Evolutionary conservation across 768 basidiomycete species (phyloP).

Genomic region (Tephrocybe sp.): DNA sequence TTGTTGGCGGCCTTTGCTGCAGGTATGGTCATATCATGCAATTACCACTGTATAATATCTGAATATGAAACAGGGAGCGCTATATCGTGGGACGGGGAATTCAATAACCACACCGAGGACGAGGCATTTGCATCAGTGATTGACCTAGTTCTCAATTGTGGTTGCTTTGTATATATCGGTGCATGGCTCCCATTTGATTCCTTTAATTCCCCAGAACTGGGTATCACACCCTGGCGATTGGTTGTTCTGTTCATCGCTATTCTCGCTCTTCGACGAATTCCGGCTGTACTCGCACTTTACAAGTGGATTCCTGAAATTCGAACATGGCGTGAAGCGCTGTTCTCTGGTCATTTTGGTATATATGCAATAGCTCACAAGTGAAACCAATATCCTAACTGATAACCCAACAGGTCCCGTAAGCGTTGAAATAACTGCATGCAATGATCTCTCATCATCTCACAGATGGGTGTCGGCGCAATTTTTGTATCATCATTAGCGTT

Average conservation of each 20-base stretch:
- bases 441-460: constrained; percentile 2
- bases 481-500: constrained; percentile 81
- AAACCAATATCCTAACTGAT: neutral
- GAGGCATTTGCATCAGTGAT: constrained; percentile 89
- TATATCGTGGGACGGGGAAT: constrained; percentile 88
- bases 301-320: constrained; percentile 84
- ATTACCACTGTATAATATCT: constrained; percentile 11
- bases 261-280: constrained; percentile 75
- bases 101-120: constrained; percentile 76
- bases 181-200: constrained; percentile 76
- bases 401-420: constrained; percentile 48
- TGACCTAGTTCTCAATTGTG: constrained; percentile 81
- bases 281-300: constrained; percentile 72
- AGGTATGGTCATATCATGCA: constrained; percentile 35
- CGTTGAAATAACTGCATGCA: neutral
- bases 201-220: constrained; percentile 56
- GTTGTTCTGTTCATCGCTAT: constrained; percentile 64
- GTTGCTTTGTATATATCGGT: constrained; percentile 81
- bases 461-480: constrained; percentile 92
- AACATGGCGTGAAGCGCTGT: constrained; percentile 83
- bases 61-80: constrained; percentile 25
- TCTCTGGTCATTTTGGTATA: constrained; percentile 91
- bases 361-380: too few relatives aligned
- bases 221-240: constrained; percentile 69
- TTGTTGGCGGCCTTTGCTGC: constrained; percentile 86